Evolutionary conservation across 1,284 basidiomycete species (phyloP), one percentile per base, ranked within the genome.

Genomic region (Austroboletus niveus): DNA sequence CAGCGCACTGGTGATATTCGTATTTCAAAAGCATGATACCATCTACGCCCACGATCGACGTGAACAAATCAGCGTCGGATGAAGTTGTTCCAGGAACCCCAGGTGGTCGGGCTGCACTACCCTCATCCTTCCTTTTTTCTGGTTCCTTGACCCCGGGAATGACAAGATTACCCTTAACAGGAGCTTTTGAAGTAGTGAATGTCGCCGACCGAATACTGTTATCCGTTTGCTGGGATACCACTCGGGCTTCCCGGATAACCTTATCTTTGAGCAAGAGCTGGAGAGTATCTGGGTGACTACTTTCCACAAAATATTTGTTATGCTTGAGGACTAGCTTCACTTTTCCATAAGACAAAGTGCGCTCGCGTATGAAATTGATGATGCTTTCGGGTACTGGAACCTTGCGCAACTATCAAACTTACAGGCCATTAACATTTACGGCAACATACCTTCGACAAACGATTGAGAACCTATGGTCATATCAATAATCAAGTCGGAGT

Each of bases 321-420:
- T 97, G 89, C 69, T 98, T 98, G 58, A 98, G 75, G 5, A 98
- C 95, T 43, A 98, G 84, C 66, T 97, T 95, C 69, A 98, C 92
- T 75, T 98, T 98, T 52, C 95, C 95, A 64, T 97, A 98, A 47
- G 92, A 95, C 53, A 92, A 72, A 0, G 95, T 98, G 59, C 94
- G 88, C 55, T 92, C 88, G 56, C 89, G 85, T 58, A 98, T 98
- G 64, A 94, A 92, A 15, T 78, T 74, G 42, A 87, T 81, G 56
- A 98, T 90, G 34, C 78, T 81, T 34, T 90, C 84, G 0, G 95
- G 93, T 1, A 98, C 87, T 1, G 94, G 94, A 12, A 96, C 92
- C 85, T 91, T 72, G 27, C 35, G 34, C 27, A 40, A 32, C 14
- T 17, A 48, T 66, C 44, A 52, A 36, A 44, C n/a, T 30, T 36